These are phyloP conservation scores for Tylopilus felleus DNA, from an alignment of 768 basidiomycete species.

Conservation along the genomic window DNA sequence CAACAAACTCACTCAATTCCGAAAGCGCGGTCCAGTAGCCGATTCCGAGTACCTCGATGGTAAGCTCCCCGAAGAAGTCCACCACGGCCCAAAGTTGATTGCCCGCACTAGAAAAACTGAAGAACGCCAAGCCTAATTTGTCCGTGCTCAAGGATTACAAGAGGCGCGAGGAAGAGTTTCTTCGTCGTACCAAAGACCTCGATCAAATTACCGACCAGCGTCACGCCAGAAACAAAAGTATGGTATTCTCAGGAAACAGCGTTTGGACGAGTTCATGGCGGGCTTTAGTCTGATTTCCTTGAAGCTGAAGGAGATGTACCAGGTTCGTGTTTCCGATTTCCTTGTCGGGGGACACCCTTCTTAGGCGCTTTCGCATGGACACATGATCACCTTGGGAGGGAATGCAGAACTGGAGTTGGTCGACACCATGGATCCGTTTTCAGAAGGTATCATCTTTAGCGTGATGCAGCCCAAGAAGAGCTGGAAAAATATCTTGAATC, in stretches of 20 bases:
- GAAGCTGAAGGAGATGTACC: conserved; percentile 99
- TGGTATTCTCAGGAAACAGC: conserved; percentile 80
- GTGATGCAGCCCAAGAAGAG: conserved; percentile 99
- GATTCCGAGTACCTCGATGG: conserved; percentile 85
- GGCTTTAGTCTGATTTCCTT: conserved; percentile 90
- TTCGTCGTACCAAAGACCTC: conserved; percentile 84
- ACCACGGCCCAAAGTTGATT: conserved; percentile 56
- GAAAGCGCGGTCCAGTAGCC: conserved; percentile 67
- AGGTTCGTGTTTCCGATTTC: conserved; percentile 50
- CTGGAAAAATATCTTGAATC: conserved; percentile 96
- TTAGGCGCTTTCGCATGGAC: not conserved
- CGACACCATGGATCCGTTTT: conserved; percentile 98
- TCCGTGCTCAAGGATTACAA: conserved; percentile 87
- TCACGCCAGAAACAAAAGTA: conserved; percentile 82
- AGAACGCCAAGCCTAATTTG: conserved; percentile 82
- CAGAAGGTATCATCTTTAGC: conserved; percentile 95
- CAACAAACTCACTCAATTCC: conserved; percentile 67
- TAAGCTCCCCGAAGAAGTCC: conserved; percentile 26
- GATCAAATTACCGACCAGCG: conserved; percentile 71
- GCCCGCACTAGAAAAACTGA: conserved; percentile 66
- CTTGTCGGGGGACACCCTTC: not conserved
- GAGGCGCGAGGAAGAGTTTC: conserved; percentile 86
- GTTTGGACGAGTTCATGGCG: conserved; percentile 93
- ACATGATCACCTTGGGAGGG: conserved; percentile 99
- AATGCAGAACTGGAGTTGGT: conserved; percentile 98